Evolutionary conservation across 2,329 filamentous ascomycete species (phyloP), one percentile per base, ranked within the genome.

Genomic region (Colletotrichum spinosum): DNA sequence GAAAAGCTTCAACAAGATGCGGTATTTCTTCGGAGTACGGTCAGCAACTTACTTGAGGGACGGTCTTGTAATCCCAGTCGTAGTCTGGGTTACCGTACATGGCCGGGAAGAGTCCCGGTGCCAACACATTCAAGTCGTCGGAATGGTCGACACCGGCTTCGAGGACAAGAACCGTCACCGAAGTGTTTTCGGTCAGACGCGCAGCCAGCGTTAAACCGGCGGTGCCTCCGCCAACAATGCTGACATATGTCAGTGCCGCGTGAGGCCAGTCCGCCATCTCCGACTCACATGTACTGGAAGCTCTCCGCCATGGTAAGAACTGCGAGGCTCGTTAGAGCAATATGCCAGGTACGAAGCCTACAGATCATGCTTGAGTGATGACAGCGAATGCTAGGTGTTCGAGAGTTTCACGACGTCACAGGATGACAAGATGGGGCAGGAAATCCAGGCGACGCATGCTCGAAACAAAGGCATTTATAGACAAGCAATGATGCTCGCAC

Each of bases 161-260:
- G 11, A 67, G 49, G 5, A 59, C 67, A 7, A 67, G 54, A 8
- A 65, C 60, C 10, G 52, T 61, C 25, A 65, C 39, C 3, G 6
- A 13, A 10, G 55, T 46, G 8, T 51, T 39, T 63, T 84, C 80
- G 1, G 81, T 79, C 4, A 88, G 75, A 1, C 83, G 78, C 8
- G 80, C 74, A 9, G 82, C 83, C 8, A 87, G 74, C 2, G 78
- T 79, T n/a, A 87, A 75, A 13, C 85, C 85, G 12, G 84, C 83
- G 7, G 83, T 86, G 7, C 85, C 85, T 41, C 85, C 85, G 38
- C 86, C 85, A 25, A 86, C 73, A 60, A 88, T 71, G 44, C 86
- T 68, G 74, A 78, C 65, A 76, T 73, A 44, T 75, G 11, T 60
- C 3, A 49, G 35, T 15, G 11, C 3, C 5, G 44, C 44, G 11